phyloP scores from a whole-genome alignment of 805 yeast genomes.

The Gaillardinia entomophila region DNA sequence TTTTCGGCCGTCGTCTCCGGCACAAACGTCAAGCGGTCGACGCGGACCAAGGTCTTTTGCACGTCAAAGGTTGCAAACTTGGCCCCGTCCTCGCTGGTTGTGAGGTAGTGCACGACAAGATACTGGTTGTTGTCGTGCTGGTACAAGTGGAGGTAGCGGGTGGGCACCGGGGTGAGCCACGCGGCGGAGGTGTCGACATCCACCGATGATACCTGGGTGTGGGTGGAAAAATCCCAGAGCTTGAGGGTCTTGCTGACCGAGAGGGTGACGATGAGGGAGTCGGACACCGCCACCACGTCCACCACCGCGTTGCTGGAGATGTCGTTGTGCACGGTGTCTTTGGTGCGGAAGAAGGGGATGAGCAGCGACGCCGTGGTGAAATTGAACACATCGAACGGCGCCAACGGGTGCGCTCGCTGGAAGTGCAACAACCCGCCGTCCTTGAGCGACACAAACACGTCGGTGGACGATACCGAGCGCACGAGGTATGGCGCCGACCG shows the following conservation, averaged over 20 bases:
- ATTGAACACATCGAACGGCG: slow-evolving; percentile 33
- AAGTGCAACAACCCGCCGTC: slow-evolving; percentile 77
- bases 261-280: slow-evolving; percentile 41
- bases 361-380: slow-evolving; percentile 46
- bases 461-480: slow-evolving; percentile 37
- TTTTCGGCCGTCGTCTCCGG: slow-evolving; percentile 13
- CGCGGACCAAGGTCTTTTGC: slow-evolving; percentile 3
- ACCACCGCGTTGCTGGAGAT: slow-evolving; percentile 39
- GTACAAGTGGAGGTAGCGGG: slow-evolving; percentile 21
- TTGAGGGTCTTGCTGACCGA: slow-evolving; percentile 50
- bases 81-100: slow-evolving; percentile 9
- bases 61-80: slow-evolving; percentile 20
- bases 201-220: slow-evolving; percentile 15
- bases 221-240: slow-evolving; percentile 51
- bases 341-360: slow-evolving; percentile 21
- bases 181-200: slow-evolving; percentile 8
- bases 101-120: slow-evolving; percentile 12
- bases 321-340: slow-evolving; percentile 23
- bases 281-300: slow-evolving; percentile 31
- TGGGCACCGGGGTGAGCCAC: slow-evolving; percentile 26
- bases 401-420: slow-evolving; percentile 31
- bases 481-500: slow-evolving; percentile 43
- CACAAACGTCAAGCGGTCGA: slow-evolving; percentile 11
- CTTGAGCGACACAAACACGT: slow-evolving; percentile 52
- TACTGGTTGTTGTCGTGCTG: slow-evolving; percentile 4